These are phyloP conservation scores for Citrus sp. DNA, from an alignment of 345 rosid species.

Conservation along the genomic window DNA sequence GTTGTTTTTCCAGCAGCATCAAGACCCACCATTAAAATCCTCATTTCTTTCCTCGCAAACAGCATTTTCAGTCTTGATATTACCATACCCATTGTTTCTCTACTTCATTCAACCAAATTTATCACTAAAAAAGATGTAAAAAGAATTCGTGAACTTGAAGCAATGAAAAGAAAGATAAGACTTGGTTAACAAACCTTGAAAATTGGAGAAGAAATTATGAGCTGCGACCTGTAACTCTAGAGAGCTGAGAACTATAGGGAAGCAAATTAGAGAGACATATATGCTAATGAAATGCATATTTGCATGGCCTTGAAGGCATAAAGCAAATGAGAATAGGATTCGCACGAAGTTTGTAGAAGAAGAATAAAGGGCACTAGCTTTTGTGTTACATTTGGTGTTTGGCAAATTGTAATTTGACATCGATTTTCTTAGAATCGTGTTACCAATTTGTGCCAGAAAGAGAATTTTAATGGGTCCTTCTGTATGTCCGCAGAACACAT, in stretches of 20 bases:
- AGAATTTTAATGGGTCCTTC: background rate
- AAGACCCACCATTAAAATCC: constrained; percentile 76
- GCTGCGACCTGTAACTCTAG: background rate
- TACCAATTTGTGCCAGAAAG: constrained; percentile 7
- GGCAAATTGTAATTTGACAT: background rate
- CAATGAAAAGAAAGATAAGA: background rate
- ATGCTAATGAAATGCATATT: background rate
- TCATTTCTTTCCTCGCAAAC: constrained; percentile 65
- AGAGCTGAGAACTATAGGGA: background rate
- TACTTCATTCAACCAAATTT: background rate
- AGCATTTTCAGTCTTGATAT: constrained; percentile 45
- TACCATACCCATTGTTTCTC: constrained; percentile 44
- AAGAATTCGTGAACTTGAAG: background rate
- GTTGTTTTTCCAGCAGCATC: constrained; percentile 83
- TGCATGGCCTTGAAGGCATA: background rate
- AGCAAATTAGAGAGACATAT: background rate
- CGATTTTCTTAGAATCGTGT: background rate
- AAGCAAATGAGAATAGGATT: constrained; percentile 30
- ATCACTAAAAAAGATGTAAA: background rate
- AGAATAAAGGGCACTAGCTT: constrained; percentile 29
- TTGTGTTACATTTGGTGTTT: constrained; percentile 16
- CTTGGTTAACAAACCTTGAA: constrained; percentile 6
- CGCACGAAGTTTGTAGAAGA: constrained; percentile 13
- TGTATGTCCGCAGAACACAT: no score
- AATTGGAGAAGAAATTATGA: background rate